Base-by-base conservation (phyloP, 202 grass and related monocot genomes). In the Miscanthus sacchariflorus region DNA sequence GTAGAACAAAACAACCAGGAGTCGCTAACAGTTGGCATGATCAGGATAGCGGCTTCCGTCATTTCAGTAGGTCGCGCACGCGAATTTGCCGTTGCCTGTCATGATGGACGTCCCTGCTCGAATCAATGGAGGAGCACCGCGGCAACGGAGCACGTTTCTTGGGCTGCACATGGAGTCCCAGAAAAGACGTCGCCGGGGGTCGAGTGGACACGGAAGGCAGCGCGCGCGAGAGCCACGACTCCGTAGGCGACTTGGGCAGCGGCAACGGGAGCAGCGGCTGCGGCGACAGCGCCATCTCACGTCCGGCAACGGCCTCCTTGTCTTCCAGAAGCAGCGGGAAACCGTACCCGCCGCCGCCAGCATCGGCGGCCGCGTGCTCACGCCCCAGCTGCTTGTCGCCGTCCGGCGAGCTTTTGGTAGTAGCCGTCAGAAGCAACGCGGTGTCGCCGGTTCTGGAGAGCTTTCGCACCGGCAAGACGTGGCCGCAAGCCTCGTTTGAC, bases 181-280 rank as follows among this genome's bases (percentile, higher is more conserved):
- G 76, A 67, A 99, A 90, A 10, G 94, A 95, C 44, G 89, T 83
- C 10, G 86, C 46, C 18, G 85, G 79, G 44, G 70, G 91, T 12
- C 80, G 89, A 25, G 33, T 93, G 6, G 91, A 84, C 56, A 92
- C 86, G 1, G 92, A 86, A 5, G 97, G 94, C 88, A 99, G 82
- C 69, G 94, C 91, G 40, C 92, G 86, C 86, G 91, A 90, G 12
- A 99, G 94, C 92, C 97, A 99, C 4, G 96, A 96, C 45, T 99
- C 94, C 9, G 94, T 88, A 15, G 97, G 97, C 86, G 91, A 88
- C 83, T 88, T 89, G 1, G 93, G 94, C 86, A 93, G 56, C 68
- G 89, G 91, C 45, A 91, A 58, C 14, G 91, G 81, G 72, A 71
- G 79, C 25, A 65, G 3, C 15, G 46, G 30, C 74, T 33, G 52